Evolutionary conservation across 2,329 filamentous ascomycete genomes (phyloP), one percentile per base, ranked within the genome.

Genomic region (Ceratocystis variospora): DNA sequence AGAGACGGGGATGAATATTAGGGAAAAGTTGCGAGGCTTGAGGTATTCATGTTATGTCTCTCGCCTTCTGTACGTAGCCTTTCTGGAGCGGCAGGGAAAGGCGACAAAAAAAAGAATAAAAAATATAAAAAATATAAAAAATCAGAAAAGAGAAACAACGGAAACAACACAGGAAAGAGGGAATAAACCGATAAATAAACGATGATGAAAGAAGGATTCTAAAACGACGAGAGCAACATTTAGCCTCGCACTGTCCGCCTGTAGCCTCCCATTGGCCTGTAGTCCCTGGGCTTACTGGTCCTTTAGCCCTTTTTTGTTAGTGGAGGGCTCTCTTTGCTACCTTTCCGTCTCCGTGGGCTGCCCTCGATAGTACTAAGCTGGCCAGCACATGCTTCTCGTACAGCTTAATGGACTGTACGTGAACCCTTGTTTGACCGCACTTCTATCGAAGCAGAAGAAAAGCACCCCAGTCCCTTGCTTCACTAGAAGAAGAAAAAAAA

Each of bases 191-290:
- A 41, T 41, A 41, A 41, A 25, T 15, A 57, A 28, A 37, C 10
- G 12, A 25, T n/a, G 1, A 17, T n/a, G 33, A 59, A 7, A 15
- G 28, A 59, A 59, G 55, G 55, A 59, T 59, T 59, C 55, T 31
- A 37, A 19, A 28, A 59, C 19, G 31, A 19, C 25, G 31, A n/a
- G 19, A 59, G 17, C 55, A 59, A 4, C 55, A 19, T 19, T 37
- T 59, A 59, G 55, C n/a, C 28, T 59, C 55, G 55, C 55, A 59
- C 55, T 59, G 55, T 59, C 25, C 55, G 28, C 55, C 55, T 59
- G 17, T 59, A 59, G 55, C 28, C 25, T 59, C 28, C 17, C 55
- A 59, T 59, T 59, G 55, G 55, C 28, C 22, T 8, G 53, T n/a
- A 28, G 55, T 19, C 55, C 55, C 55, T 59, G 53, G 53, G 17